Evolutionary conservation across 73 alveolate species (phyloP).

Genomic region (Tetrahymena elliotti): DNA sequence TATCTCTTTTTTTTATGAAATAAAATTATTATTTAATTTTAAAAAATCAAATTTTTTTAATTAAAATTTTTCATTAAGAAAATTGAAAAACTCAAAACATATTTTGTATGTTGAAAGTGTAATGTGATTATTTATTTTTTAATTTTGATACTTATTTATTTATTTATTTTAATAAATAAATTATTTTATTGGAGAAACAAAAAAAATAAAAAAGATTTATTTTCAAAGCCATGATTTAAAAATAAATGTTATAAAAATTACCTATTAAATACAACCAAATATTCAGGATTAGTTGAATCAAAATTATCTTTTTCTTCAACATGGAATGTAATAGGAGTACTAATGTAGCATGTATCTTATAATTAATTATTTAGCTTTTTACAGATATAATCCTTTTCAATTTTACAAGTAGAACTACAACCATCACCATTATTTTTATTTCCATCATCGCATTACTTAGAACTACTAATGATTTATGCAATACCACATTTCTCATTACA

Average conservation of each 20-base stretch:
- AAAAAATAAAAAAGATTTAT: too few relatives aligned
- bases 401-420: conserved; percentile 7
- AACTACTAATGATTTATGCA: conserved; percentile 1
- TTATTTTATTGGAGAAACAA: too few relatives aligned
- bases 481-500: conserved; percentile 17
- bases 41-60: too few relatives aligned
- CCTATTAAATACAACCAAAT: neutral
- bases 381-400: conserved; percentile 1
- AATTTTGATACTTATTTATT: too few relatives aligned
- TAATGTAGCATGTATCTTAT: neutral
- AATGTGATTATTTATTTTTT: too few relatives aligned
- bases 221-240: too few relatives aligned
- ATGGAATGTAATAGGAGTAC: neutral
- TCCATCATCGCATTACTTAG: conserved; percentile 55
- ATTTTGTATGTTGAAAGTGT: too few relatives aligned
- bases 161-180: too few relatives aligned
- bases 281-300: neutral
- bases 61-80: too few relatives aligned
- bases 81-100: too few relatives aligned
- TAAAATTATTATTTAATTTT: too few relatives aligned
- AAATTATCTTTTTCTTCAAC: neutral
- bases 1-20: neutral
- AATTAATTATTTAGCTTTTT: neutral
- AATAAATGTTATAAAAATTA: neutral
- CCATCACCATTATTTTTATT: conserved; percentile 51